Evolutionary conservation across 768 basidiomycete genomes (phyloP).

Genomic region (Pluteus cervinus): DNA sequence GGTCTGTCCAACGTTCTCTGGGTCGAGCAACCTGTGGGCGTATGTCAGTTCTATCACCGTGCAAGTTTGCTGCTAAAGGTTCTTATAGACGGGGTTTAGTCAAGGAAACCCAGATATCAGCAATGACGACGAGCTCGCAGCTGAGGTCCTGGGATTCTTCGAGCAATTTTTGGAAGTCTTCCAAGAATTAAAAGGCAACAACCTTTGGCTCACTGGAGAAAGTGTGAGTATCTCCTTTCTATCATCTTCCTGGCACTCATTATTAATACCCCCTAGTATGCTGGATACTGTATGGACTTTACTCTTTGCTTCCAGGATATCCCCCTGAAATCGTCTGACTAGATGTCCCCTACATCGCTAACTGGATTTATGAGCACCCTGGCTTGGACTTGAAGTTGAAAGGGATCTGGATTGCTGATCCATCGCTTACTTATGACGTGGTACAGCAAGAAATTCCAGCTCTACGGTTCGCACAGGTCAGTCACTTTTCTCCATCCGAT

Average conservation of each 20-base stretch:
- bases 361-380: constrained; percentile 62
- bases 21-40: constrained; percentile 70
- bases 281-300: constrained; percentile 51
- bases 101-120: constrained; percentile 59
- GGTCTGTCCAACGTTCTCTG: constrained; percentile 62
- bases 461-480: constrained; percentile 46
- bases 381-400: constrained; percentile 47
- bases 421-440: constrained; percentile 38
- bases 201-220: constrained; percentile 59
- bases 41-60: constrained; percentile 10
- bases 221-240: constrained; percentile 38
- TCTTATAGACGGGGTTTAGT: constrained; percentile 54
- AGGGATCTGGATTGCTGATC: constrained; percentile 61
- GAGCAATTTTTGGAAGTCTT: constrained; percentile 65
- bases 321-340: no score
- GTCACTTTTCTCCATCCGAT: background rate
- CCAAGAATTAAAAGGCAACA: constrained; percentile 59
- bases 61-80: background rate
- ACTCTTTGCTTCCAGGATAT: no score
- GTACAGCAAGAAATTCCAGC: constrained; percentile 64
- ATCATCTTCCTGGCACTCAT: background rate
- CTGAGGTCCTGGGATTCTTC: constrained; percentile 43
- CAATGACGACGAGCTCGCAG: constrained; percentile 54
- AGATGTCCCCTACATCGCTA: constrained; percentile 55
- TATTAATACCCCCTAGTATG: constrained; percentile 40